Evolutionary conservation across 768 basidiomycete species (phyloP), one percentile per base, ranked within the genome.

Genomic region (Lactarius tabidus): DNA sequence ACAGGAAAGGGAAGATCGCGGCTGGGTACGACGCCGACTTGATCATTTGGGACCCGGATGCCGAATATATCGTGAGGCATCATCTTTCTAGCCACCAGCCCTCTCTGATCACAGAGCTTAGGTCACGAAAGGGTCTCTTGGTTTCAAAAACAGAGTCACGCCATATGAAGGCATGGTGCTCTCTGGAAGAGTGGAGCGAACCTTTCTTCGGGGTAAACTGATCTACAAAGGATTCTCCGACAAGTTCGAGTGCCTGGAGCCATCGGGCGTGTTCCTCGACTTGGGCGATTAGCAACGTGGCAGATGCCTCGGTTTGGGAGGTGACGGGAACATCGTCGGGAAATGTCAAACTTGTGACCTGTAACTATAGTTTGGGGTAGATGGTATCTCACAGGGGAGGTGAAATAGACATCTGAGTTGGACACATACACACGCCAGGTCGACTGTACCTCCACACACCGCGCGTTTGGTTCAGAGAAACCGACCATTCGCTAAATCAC

Each of bases 141-240:
- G 87, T 60, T 98, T 96, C 82, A 97, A 93, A 80, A 98, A 98
- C 78, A 95, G 95, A 76, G 72, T 97, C 23, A 91, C 92, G 4
- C 91, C 96, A 2, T 98, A 95, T 74, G 84, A 91, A 69, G 95
- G 94, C 6, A 78, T 84, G 71, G 79, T 71, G 20, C 80, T 97
- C 52, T 78, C 70, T 18, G 96, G 96, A 0, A 78, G 78, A n/a
- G 91, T 95, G 39, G 78, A 84, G 65, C 79, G 87, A 75, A 93
- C 92, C 0, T 91, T 84, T 74, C 77, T 98, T n/a, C 84, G 93
- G 6, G 95, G 94, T 2, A 70, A 73, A 20, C 74, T 89, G 53
- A 83, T 89, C 0, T 97, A 90, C 75, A 82, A 85, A 65, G 67
- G 56, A 18, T 60, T 61, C 6, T 72, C 69, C n/a, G 79, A 79